These are phyloP conservation scores for Daldinia sp. DNA, from an alignment of 2,329 filamentous ascomycete species.

Conservation along the genomic window DNA sequence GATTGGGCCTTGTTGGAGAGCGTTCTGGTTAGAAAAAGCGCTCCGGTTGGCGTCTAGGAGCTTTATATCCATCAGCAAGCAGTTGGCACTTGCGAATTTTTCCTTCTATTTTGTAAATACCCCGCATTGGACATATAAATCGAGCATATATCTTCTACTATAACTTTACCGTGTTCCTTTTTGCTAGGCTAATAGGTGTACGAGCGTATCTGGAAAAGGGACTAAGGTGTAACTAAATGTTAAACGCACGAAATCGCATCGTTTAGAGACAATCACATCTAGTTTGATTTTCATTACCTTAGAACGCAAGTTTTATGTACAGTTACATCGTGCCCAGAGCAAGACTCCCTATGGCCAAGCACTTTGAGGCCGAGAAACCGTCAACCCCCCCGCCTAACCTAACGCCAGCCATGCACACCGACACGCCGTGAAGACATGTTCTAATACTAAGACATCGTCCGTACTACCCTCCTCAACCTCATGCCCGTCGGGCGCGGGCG, in stretches of 20 bases:
- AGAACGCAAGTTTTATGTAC: slow-evolving; percentile 34
- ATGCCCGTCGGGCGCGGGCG: slow-evolving; percentile 14
- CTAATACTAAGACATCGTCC: slow-evolving; percentile 31
- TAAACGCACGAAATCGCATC: neutral
- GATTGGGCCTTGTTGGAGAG: neutral
- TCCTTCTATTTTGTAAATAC: slow-evolving; percentile 8
- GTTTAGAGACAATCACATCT: neutral
- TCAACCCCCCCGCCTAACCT: slow-evolving; percentile 38
- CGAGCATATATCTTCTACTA: neutral
- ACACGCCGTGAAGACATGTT: slow-evolving; percentile 38
- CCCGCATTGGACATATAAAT: neutral
- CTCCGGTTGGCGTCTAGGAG: neutral
- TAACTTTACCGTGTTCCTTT: neutral
- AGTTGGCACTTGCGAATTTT: neutral
- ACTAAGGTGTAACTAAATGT: neutral
- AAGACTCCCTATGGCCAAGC: slow-evolving; percentile 24
- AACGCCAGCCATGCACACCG: slow-evolving; percentile 44
- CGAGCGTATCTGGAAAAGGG: neutral
- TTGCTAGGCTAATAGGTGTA: neutral
- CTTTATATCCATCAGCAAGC: neutral
- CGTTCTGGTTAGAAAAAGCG: neutral
- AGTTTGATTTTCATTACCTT: slow-evolving; percentile 33
- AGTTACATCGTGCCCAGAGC: slow-evolving; percentile 33
- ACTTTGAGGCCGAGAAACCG: slow-evolving; percentile 33
- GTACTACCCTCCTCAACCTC: slow-evolving; percentile 8